Percentiles rank a stretch among this genome's conserved stretches.
These are phyloP conservation scores for Xylaria polymorpha DNA, from an alignment of 2,329 filamentous ascomycete genomes.

Conservation along the genomic window DNA sequence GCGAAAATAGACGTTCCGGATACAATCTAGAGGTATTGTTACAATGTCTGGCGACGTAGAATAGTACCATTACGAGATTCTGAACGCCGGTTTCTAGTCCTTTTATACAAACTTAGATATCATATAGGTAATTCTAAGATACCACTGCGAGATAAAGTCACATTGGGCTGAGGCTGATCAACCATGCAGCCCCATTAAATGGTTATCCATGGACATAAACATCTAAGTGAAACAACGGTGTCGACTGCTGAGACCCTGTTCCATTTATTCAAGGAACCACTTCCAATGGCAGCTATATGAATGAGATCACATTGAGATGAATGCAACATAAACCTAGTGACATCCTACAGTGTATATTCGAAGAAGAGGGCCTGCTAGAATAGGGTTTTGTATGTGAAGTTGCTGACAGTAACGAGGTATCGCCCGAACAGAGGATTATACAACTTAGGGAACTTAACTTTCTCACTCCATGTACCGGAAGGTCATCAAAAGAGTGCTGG, in stretches of 20 bases:
- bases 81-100: background rate
- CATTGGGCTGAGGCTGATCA: background rate
- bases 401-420: background rate
- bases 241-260: background rate
- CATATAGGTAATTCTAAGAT: background rate
- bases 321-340: background rate
- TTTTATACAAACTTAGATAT: background rate
- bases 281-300: background rate
- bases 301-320: background rate
- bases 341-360: background rate
- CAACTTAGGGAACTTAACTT: background rate
- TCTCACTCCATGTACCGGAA: background rate
- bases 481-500: slow-evolving; percentile 3
- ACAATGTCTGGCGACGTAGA: background rate
- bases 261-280: no score
- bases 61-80: background rate
- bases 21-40: background rate
- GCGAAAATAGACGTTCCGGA: no score
- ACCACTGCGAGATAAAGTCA: background rate
- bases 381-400: background rate
- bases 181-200: slow-evolving; percentile 1
- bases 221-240: background rate
- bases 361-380: background rate
- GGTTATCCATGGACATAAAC: background rate
- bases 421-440: background rate